A percentile compares a stretch with the other conserved stretches of the same genome.
These are phyloP conservation scores for Chytriomyces hyalinus DNA, from an alignment of 192 early-diverging fungal species.

Conservation along the genomic window DNA sequence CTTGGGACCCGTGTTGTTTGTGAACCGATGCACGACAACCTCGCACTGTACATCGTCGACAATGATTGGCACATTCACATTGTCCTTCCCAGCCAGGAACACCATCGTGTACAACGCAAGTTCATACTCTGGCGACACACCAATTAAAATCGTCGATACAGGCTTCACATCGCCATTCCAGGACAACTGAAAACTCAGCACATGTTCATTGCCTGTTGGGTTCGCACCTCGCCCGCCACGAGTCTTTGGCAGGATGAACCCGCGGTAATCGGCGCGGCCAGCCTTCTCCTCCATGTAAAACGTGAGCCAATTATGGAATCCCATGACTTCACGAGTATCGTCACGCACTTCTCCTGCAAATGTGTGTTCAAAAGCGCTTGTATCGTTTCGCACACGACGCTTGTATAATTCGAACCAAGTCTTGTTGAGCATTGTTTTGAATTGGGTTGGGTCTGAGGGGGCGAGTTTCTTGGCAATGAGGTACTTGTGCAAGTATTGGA, in stretches of 20 bases:
- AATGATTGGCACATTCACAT: conserved; percentile 7
- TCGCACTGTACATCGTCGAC: conserved; percentile 31
- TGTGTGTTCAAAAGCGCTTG: conserved; percentile 48
- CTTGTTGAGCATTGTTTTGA: conserved; percentile 24
- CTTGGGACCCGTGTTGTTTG: conserved; percentile 12
- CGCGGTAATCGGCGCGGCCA: conserved; percentile 42
- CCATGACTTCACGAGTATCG: conserved; percentile 30
- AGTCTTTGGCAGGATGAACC: conserved; percentile 41
- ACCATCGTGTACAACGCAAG: conserved; percentile 46
- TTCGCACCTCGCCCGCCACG: not conserved
- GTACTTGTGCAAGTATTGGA: conserved; percentile 40
- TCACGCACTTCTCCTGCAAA: conserved; percentile 43
- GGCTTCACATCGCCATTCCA: conserved; percentile 50
- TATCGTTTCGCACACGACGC: conserved; percentile 35
- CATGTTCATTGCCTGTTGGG: conserved; percentile 27
- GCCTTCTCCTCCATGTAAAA: conserved; percentile 40
- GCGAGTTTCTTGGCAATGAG: conserved; percentile 25
- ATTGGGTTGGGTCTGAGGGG: conserved; percentile 15
- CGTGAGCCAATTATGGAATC: conserved; percentile 52
- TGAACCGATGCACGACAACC: conserved; percentile 24
- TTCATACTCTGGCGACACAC: conserved; percentile 47
- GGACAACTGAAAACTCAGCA: conserved; percentile 42
- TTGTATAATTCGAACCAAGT: conserved; percentile 50
- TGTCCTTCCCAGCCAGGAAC: conserved; percentile 40
- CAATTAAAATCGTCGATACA: conserved; percentile 46